A percentile compares a stretch with the other conserved stretches of the same genome.
phyloP scores from a whole-genome alignment of 768 basidiomycete species.

The Leccinum variicolor region DNA sequence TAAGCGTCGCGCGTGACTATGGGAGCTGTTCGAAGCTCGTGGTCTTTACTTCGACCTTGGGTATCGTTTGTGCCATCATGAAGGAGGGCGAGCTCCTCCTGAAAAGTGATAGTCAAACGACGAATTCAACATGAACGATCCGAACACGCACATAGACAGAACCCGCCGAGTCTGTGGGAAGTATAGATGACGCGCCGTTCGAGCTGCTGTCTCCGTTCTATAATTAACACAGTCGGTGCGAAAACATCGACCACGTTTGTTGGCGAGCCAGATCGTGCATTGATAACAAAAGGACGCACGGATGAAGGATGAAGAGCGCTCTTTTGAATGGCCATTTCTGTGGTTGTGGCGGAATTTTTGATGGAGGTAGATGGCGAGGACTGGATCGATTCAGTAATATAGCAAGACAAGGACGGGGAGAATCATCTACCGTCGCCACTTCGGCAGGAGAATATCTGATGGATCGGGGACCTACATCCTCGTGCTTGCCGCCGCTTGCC shows the following conservation, averaged over 20 bases:
- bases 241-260: not conserved
- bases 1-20: slow-evolving; percentile 52
- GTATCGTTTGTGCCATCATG: slow-evolving; percentile 20
- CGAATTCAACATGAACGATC: not conserved
- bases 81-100: slow-evolving; percentile 34
- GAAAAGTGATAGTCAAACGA: not conserved
- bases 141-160: slow-evolving; percentile 22
- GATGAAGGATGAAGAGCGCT: not conserved
- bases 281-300: slow-evolving; percentile 10
- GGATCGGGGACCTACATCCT: slow-evolving; percentile 6
- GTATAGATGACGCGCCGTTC: slow-evolving; percentile 4
- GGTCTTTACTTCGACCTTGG: slow-evolving; percentile 28
- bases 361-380: not conserved
- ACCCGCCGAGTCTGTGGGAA: slow-evolving; percentile 1
- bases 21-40: slow-evolving; percentile 43
- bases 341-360: not conserved
- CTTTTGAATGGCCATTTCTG: slow-evolving; percentile 18
- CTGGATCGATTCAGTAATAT: slow-evolving; percentile 14
- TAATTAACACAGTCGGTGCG: not conserved
- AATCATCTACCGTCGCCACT: slow-evolving; percentile 16
- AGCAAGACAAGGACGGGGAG: slow-evolving; percentile 1
- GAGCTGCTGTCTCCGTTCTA: slow-evolving; percentile 6
- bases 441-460: slow-evolving; percentile 6
- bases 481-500: slow-evolving; percentile 1
- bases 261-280: not conserved